Percentiles rank a stretch among this genome's conserved stretches.
Conservation (phyloP, 139 green algal genomes). For the Ulvella scutata region DNA sequence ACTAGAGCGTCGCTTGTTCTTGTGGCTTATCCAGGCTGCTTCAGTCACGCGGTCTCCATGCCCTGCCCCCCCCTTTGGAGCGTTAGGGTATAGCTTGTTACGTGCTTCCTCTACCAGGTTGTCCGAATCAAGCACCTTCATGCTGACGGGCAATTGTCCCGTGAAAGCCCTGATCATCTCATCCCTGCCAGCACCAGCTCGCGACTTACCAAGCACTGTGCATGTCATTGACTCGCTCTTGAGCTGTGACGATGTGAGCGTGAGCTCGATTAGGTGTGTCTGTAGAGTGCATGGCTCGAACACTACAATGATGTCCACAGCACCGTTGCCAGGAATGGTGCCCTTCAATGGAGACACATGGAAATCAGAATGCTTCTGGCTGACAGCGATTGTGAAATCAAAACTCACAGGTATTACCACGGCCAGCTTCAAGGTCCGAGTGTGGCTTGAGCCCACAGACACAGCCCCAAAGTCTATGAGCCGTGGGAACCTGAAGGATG, state of each 20-base stretch:
- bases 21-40: no score
- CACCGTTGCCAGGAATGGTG: background rate
- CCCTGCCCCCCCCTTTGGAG: no score
- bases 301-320: background rate
- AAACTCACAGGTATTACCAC: background rate
- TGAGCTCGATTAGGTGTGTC: background rate
- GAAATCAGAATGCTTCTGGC: background rate
- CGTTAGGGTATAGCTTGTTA: no score
- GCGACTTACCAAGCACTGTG: background rate
- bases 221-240: background rate
- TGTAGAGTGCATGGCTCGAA: background rate
- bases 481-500: background rate
- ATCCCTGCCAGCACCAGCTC: background rate
- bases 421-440: background rate
- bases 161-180: background rate
- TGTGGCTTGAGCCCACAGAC: background rate
- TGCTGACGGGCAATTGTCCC: background rate
- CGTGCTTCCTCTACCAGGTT: no score
- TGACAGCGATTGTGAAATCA: background rate
- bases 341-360: background rate
- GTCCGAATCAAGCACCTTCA: background rate
- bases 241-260: background rate
- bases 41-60: no score
- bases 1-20: no score
- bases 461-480: background rate